Conservation (phyloP, 495 filamentous ascomycete species). For the Apiosordaria backusii region DNA sequence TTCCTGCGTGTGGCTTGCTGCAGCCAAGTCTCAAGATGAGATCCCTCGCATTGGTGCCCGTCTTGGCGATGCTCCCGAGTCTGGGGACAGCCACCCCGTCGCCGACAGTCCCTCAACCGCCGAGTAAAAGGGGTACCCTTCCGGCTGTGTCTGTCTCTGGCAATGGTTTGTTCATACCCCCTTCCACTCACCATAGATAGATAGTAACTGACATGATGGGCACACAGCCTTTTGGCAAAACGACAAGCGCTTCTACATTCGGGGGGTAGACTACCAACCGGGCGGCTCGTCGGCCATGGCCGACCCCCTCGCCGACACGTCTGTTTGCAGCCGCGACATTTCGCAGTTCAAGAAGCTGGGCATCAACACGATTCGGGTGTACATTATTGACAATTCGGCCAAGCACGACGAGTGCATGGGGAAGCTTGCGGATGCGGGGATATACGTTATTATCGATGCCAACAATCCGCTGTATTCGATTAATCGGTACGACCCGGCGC, state of each 20-base stretch:
- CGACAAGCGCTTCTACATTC: constrained; percentile 81
- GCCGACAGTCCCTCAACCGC: constrained; percentile 56
- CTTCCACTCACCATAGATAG: background rate
- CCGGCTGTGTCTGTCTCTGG: constrained; percentile 46
- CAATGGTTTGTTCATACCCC: constrained; percentile 37
- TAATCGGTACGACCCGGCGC: constrained; percentile 68
- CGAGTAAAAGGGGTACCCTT: constrained; percentile 41
- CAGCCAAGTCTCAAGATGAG: constrained; percentile 15
- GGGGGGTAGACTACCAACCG: constrained; percentile 93
- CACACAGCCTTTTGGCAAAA: constrained; percentile 79
- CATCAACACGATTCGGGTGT: constrained; percentile 88
- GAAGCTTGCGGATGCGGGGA: constrained; percentile 74
- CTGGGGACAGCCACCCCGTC: constrained; percentile 56
- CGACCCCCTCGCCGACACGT: constrained; percentile 75
- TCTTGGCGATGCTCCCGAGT: constrained; percentile 53
- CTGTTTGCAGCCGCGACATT: constrained; percentile 78
- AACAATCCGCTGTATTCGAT: constrained; percentile 65
- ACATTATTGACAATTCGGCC: constrained; percentile 84
- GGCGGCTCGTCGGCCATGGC: constrained; percentile 74
- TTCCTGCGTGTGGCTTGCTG: background rate
- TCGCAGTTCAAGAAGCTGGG: constrained; percentile 77
- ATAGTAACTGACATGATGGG: constrained; percentile 22
- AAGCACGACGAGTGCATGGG: constrained; percentile 85
- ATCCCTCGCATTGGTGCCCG: constrained; percentile 37
- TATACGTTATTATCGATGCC: constrained; percentile 84